phyloP scores from a whole-genome alignment of 129 eudicot species.

The Flaveria bidentis region DNA sequence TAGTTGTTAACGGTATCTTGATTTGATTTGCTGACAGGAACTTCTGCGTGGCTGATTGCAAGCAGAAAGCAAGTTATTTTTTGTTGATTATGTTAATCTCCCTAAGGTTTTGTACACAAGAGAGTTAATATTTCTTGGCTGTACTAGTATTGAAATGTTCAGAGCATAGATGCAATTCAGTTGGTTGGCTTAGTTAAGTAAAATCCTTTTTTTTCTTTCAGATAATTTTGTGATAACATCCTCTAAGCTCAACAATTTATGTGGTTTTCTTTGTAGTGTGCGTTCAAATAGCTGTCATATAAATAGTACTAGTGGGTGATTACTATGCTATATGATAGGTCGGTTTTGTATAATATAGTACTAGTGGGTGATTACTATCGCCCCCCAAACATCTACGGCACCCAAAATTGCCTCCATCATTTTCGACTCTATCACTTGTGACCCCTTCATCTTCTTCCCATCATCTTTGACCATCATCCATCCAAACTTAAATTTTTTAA shows the following conservation, averaged over 20 bases:
- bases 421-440: no score
- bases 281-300: no score
- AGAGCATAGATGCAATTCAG: conserved; percentile 18
- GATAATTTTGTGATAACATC: no score
- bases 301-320: no score
- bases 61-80: neutral
- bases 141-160: conserved; percentile 11
- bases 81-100: neutral
- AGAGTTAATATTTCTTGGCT: neutral
- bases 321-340: no score
- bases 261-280: neutral
- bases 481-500: no score
- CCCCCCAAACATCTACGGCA: no score
- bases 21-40: conserved; percentile 2
- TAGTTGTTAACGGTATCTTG: neutral
- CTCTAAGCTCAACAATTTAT: neutral
- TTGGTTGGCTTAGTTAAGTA: neutral
- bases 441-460: no score
- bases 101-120: neutral
- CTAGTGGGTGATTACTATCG: no score
- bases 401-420: no score
- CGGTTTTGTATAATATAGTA: no score
- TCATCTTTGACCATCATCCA: no score
- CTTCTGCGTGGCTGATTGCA: neutral
- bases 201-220: neutral